phyloP scores from a whole-genome alignment of 331 rosid species.

The Pyracantha coccinea region DNA sequence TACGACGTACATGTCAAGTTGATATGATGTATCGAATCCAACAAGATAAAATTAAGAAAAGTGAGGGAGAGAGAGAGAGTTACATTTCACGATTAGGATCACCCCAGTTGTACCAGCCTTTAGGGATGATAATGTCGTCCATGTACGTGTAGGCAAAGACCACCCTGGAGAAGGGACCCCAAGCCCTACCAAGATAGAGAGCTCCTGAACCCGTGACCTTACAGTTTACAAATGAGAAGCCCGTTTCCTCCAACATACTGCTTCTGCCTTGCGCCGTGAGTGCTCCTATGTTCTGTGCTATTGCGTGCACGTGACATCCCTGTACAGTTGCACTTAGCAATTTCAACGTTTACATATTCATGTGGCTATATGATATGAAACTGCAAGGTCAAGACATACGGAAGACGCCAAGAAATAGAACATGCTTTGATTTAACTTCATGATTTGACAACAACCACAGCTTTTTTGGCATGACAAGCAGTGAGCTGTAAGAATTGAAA shows the following conservation, averaged over 20 bases:
- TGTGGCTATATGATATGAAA: not conserved
- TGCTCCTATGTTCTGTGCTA: slow-evolving; percentile 67
- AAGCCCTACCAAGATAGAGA: slow-evolving; percentile 89
- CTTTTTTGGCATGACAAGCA: too few species aligned
- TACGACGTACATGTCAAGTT: not conserved
- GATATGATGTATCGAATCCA: not conserved
- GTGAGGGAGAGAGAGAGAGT: not conserved
- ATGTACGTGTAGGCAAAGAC: slow-evolving; percentile 80
- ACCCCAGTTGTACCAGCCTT: slow-evolving; percentile 98
- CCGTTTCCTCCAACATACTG: slow-evolving; percentile 76
- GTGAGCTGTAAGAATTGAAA: not conserved
- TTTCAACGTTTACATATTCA: not conserved
- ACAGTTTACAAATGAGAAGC: slow-evolving; percentile 92
- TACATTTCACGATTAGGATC: slow-evolving; percentile 93
- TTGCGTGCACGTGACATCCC: slow-evolving; percentile 97
- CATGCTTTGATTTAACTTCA: not conserved
- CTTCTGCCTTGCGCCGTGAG: slow-evolving; percentile 93
- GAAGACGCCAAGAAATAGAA: not conserved
- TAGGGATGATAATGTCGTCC: slow-evolving; percentile 95
- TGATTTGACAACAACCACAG: not conserved
- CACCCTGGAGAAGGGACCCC: slow-evolving; percentile 96
- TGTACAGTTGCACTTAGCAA: slow-evolving; percentile 1
- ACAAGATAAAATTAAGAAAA: not conserved
- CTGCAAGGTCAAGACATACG: not conserved
- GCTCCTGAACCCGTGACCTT: slow-evolving; percentile 99